phyloP scores from a whole-genome alignment of 805 yeast species.

The Ogataea angusta region DNA sequence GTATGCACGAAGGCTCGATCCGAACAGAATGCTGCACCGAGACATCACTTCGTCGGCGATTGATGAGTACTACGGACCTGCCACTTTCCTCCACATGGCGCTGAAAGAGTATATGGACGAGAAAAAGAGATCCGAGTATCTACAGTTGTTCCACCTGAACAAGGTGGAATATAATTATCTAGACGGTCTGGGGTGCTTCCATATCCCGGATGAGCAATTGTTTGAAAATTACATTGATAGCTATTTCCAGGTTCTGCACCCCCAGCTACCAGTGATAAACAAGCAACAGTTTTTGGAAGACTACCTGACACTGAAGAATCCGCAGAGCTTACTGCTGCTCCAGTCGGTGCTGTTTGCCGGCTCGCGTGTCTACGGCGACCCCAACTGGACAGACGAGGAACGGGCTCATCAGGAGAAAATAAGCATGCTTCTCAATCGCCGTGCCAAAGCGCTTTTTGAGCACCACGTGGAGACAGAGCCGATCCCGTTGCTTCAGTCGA shows the following conservation, averaged over 20 bases:
- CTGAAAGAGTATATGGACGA: conserved; percentile 24
- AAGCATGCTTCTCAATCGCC: conserved; percentile 53
- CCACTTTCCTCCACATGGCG: conserved; percentile 30
- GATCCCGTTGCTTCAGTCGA: conserved; percentile 56
- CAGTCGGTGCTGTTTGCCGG: conserved; percentile 72
- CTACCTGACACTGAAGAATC: conserved; percentile 51
- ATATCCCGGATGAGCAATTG: conserved; percentile 57
- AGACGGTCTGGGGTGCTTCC: conserved; percentile 54
- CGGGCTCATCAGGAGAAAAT: conserved; percentile 37
- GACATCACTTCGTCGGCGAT: conserved; percentile 17
- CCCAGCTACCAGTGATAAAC: conserved; percentile 65
- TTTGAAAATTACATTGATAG: conserved; percentile 57
- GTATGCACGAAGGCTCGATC: conserved; percentile 23
- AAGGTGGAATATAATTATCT: conserved; percentile 21
- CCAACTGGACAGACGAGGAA: conserved; percentile 44
- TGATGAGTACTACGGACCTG: conserved; percentile 32
- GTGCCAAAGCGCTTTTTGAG: conserved; percentile 75
- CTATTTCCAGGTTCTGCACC: conserved; percentile 65
- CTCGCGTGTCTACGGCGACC: conserved; percentile 55
- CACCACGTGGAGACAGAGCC: conserved; percentile 67
- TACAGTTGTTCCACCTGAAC: conserved; percentile 14
- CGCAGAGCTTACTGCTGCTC: conserved; percentile 58
- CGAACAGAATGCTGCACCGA: conserved; percentile 16
- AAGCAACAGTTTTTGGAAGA: conserved; percentile 56
- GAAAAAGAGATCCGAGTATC: neutral